Evolutionary conservation across 2,329 filamentous ascomycete genomes (phyloP).

Genomic region (Stagonosporopsis chrysanthemi): DNA sequence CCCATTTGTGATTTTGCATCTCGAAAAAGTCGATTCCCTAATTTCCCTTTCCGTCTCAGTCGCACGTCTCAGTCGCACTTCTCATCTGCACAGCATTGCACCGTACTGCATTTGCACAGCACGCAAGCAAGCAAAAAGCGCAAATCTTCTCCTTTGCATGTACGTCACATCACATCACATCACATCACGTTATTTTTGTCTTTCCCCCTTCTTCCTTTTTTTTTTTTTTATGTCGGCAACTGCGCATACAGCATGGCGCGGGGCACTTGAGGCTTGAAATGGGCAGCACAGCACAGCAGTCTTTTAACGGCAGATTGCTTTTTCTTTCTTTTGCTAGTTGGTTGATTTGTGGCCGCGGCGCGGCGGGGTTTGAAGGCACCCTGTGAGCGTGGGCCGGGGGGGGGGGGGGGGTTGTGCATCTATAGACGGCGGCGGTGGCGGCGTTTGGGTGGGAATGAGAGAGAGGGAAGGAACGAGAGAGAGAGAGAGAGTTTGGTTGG

Average conservation of each 20-base stretch:
- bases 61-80: slow-evolving; percentile 1
- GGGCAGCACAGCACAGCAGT: neutral
- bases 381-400: no score
- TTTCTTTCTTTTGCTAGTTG: neutral
- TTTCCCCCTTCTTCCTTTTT: no score
- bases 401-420: slow-evolving; percentile 1
- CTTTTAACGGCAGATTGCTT: slow-evolving; percentile 14
- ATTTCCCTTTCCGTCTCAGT: slow-evolving; percentile 1
- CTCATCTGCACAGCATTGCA: slow-evolving; percentile 23
- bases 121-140: no score
- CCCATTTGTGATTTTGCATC: slow-evolving; percentile 19
- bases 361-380: no score
- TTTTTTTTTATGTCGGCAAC: slow-evolving; percentile 5
- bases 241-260: slow-evolving; percentile 27
- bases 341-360: no score
- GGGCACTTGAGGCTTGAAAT: slow-evolving; percentile 14
- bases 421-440: slow-evolving; percentile 4
- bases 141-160: slow-evolving; percentile 4
- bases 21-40: slow-evolving; percentile 10
- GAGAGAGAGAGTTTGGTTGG: no score
- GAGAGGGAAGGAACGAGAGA: no score
- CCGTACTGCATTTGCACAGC: no score
- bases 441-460: neutral
- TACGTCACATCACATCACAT: no score
- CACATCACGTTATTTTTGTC: neutral